Percentiles rank a stretch among this genome's conserved stretches.
Conservation (phyloP, 345 rosid genomes). For the Aegle marmelos region DNA sequence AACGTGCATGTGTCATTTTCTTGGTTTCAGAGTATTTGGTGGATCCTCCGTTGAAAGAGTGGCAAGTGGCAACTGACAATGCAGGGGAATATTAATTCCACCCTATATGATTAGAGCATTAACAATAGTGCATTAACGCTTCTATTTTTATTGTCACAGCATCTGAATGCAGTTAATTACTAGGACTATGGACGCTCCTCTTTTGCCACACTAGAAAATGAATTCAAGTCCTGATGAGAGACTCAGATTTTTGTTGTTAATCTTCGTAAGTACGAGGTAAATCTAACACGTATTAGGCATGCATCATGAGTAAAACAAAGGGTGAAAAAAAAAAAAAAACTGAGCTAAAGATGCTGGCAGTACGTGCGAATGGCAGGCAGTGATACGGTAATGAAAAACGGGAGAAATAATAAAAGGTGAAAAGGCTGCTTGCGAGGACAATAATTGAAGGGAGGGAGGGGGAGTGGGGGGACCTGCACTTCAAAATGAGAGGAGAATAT, state of each 20-base stretch:
- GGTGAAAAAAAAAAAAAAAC: too few relatives aligned
- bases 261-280: too few relatives aligned
- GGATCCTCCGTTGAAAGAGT: background rate
- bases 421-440: background rate
- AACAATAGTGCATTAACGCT: background rate
- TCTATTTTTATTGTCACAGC: background rate
- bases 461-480: background rate
- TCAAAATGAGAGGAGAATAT: background rate
- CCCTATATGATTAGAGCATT: background rate
- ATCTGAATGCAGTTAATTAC: background rate
- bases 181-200: too few relatives aligned
- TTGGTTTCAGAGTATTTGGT: background rate
- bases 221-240: too few relatives aligned
- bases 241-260: too few relatives aligned
- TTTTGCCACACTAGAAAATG: too few relatives aligned
- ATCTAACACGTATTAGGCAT: too few relatives aligned
- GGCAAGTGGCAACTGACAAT: background rate
- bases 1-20: background rate
- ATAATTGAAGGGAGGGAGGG: background rate
- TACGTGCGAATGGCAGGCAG: too few relatives aligned
- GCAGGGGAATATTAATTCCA: background rate
- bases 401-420: background rate
- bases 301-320: too few relatives aligned
- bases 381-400: background rate
- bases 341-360: too few relatives aligned